Evolutionary conservation across 2,329 filamentous ascomycete genomes (phyloP).

Genomic region (Aureobasidium sp.): DNA sequence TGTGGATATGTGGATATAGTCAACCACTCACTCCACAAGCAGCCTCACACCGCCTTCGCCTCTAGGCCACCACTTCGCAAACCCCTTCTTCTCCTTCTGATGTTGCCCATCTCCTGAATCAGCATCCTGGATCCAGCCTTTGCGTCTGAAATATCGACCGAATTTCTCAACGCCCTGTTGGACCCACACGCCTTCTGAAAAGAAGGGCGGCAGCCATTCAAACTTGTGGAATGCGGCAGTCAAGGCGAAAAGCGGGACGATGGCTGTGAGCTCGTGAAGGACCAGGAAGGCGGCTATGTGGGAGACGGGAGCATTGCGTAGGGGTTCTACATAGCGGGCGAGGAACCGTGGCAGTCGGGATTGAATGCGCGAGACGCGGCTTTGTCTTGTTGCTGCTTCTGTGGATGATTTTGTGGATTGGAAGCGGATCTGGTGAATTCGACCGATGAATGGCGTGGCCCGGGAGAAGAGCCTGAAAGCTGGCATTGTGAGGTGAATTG

Average conservation of each 20-base stretch:
- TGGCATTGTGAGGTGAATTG: constrained; percentile 4
- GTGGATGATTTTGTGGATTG: neutral
- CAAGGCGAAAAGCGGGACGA: constrained; percentile 70
- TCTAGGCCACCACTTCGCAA: constrained; percentile 12
- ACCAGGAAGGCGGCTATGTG: constrained; percentile 82
- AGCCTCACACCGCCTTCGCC: constrained; percentile 41
- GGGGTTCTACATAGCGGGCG: constrained; percentile 59
- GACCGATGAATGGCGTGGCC: neutral
- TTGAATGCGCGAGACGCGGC: constrained; percentile 31
- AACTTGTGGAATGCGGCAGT: constrained; percentile 74
- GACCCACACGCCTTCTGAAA: constrained; percentile 47
- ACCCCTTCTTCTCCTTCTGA: neutral
- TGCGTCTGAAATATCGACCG: constrained; percentile 67
- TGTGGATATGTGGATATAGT: neutral
- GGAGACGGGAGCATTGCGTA: constrained; percentile 70
- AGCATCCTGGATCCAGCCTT: constrained; percentile 67
- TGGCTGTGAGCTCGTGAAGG: constrained; percentile 84
- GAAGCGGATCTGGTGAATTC: neutral
- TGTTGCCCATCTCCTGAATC: constrained; percentile 17
- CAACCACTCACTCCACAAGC: constrained; percentile 43
- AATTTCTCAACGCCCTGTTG: constrained; percentile 64
- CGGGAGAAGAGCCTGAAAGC: neutral
- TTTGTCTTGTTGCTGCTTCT: neutral
- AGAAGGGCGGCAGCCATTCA: constrained; percentile 59
- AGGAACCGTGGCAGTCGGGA: constrained; percentile 55